Base-by-base conservation (phyloP, 164 flowering plant genomes). In the Vitis rupestris region DNA sequence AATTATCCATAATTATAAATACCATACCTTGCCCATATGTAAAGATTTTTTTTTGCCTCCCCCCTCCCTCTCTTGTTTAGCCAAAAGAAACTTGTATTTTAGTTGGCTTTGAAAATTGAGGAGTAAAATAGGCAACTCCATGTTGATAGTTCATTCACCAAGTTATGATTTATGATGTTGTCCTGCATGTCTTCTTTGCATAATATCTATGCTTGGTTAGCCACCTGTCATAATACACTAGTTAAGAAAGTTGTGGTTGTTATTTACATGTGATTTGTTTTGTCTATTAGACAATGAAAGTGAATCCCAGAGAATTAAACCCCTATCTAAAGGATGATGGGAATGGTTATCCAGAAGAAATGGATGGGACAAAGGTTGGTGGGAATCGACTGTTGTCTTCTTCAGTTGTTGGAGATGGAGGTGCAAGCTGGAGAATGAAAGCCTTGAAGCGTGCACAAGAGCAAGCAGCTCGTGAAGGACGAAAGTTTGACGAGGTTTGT, bases 391-490 rank as follows among this genome's bases (percentile, higher is more conserved):
- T 84, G 69, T 59, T 75, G 11, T 69, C 94, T 53, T 78, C 88
- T 67, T 83, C 91, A 23, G 75, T 90, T 75, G 86, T 93, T 80
- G 98, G 98, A 10, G 99, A 95, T 87, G 99, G 98, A 71, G 99
- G 99, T 70, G 97, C 96, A 58, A 95, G 99, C 66, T 95, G 99
- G 99, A 82, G 97, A 71, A 75, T 91, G 59, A 95, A 93, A 82
- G 96, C 98, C 37, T 80, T 93, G 75, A 95, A 91, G 75, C 91
- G 99, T 67, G 94, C 99, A 67, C 74, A 85, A 75, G 99, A 95
- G 78, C 98, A 93, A 81, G 99, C 99, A 70, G 88, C 85, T 71
- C 90, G 97, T 53, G 99, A 95, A 72, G 99, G 98, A 51, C 79
- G 85, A 61, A 82, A 81, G 23, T 76, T 95, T 72, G 80, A 90